Evolutionary conservation across 1,284 basidiomycete species (phyloP).

Genomic region (Xerocomus amazonicus): DNA sequence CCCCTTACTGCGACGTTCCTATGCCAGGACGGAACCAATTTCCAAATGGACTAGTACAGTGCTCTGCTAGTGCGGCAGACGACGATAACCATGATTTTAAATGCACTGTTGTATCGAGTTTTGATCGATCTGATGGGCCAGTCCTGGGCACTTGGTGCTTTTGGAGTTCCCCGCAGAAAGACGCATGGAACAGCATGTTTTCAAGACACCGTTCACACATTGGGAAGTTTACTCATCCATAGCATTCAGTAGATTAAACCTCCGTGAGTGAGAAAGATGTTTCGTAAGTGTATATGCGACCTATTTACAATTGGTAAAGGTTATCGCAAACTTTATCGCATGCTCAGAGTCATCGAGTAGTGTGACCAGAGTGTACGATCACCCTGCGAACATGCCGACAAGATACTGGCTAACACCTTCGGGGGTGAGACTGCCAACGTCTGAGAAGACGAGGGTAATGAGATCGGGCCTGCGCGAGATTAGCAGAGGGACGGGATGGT

Average conservation of each 20-base stretch:
- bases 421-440: conserved; percentile 88
- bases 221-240: conserved; percentile 6
- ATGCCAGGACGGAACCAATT: conserved; percentile 14
- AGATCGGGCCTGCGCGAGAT: conserved; percentile 66
- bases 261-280: conserved; percentile 5
- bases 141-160: background rate
- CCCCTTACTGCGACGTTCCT: background rate
- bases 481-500: conserved; percentile 18
- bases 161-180: conserved; percentile 14
- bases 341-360: conserved; percentile 19
- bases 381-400: conserved; percentile 86
- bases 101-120: no score
- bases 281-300: conserved; percentile 12
- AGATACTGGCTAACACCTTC: conserved; percentile 89
- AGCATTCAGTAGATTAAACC: conserved; percentile 14
- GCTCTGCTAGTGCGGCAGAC: conserved; percentile 4
- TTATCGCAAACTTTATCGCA: conserved; percentile 40
- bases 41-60: conserved; percentile 4
- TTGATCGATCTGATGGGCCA: no score
- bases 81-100: no score
- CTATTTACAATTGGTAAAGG: conserved; percentile 29
- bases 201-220: conserved; percentile 10
- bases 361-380: conserved; percentile 16
- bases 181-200: conserved; percentile 14
- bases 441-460: conserved; percentile 87